Evolutionary conservation across 2,329 filamentous ascomycete species (phyloP), one percentile per base, ranked within the genome.

Genomic region (Aspergillus candidus): DNA sequence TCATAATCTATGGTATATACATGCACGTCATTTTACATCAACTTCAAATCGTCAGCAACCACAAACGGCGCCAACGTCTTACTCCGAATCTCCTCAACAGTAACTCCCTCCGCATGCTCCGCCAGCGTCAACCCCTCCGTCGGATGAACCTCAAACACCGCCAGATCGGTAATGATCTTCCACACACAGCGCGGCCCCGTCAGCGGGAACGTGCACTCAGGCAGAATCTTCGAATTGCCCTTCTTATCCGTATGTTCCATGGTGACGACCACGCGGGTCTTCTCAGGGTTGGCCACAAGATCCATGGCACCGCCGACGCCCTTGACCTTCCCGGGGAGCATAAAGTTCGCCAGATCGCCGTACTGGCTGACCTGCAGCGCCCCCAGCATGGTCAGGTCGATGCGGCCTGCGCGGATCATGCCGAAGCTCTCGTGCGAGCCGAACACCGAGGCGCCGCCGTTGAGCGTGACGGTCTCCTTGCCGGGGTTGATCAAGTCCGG

Each of bases 281-380:
- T 76, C 56, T 83, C 78, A 2, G 83, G 83, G 68, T 86, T 85
- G 47, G 79, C 81, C 11, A 86, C 82, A n/a, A 86, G 69, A 60
- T 86, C 83, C 83, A 86, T 86, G 37, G 83, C 83, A 40, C 83
- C 83, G 47, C 88, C 88, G 78, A 94, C 90, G 38, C 88, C 88
- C 76, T 93, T 93, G 41, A 65, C 80, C 70, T 91, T 93, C 41
- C 88, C 88, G 0, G 88, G 88, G 53, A 94, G 84, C 84, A 93
- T 93, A 74, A 88, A 94, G 71, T 93, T 93, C 44, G 88, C 88
- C 41, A 94, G 70, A 62, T 94, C 88, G 50, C 88, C 88, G 11
- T 77, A 74, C 1, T 86, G 85, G 53, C 80, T 84, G 32, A 93
- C 87, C 69, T 94, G 86, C 57, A 91, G 80, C 4, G 86, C 84